Evolutionary conservation across 2,329 filamentous ascomycete species (phyloP), one percentile per base, ranked within the genome.

Genomic region (Cladosporium sp.): DNA sequence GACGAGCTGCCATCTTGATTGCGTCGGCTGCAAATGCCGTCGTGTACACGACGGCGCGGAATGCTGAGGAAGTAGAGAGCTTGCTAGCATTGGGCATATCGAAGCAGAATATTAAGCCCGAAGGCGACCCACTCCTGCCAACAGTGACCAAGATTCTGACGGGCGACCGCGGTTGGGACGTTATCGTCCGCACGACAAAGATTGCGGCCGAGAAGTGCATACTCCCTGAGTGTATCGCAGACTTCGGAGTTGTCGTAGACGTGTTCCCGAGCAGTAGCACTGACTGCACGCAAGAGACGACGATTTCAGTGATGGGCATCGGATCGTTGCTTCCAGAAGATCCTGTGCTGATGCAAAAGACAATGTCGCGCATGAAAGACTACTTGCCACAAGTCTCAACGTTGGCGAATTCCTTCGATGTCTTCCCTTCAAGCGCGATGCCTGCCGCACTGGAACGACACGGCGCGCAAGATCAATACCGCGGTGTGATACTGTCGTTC

Each of bases 321-420:
- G 53, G 53, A 21, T 56, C 53, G 26, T 23, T 56, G 53, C 53
- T 56, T 5, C 53, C 53, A 28, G 53, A 56, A 34, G 53, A 34
- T 18, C 53, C 53, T 18, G 53, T 56, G 53, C 28, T 56, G 53
- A 56, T 56, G 53, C 26, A 34, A 21, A 56, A 56, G 53, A 56
- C 53, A 18, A 3, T 56, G 11, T 18, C 11, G 53, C 53, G n/a
- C 11, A 18, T 34, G 53, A n/a, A 11, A 18, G n/a, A 32, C 28
- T 56, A 56, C n/a, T 28, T 56, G 26, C 26, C 26, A 21, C 53
- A 56, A 34, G 2, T 56, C 5, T 56, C 53, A 11, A 21, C 2
- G 26, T 56, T 56, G 26, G 53, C 28, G 3, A 18, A 18, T 11
- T 56, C 53, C n/a, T 56, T 56, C n/a, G 53, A 56, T 18, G 21